Base-by-base conservation (phyloP, 345 rosid genomes). In the Brassica cretica region DNA sequence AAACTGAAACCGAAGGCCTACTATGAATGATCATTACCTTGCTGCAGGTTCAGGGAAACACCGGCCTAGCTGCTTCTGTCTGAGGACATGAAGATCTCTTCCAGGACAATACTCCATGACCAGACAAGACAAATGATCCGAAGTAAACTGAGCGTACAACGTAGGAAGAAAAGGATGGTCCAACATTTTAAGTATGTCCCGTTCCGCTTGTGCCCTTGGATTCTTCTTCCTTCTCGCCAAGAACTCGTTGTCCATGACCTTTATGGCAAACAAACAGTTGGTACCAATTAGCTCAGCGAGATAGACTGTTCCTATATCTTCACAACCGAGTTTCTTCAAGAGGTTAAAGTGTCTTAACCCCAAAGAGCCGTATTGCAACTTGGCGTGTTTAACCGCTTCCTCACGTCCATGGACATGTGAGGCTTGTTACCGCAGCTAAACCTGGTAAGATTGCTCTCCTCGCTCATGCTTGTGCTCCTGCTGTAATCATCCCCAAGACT, bases 11-110 rank as follows among this genome's bases (percentile, higher is more conserved):
- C 8, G 37, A 0, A 33, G 8, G 37, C 1, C 37, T 33, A 33
- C 37, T 33, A 33, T 33, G 6, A 33, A 8, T 35, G 41, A 35
- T 35, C 10, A 35, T 51, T 53, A 53, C 60, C 60, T 53, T 53
- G 60, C 60, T 53, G 60, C 60, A 53, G 60, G 60, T 53, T 53
- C 60, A 53, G 60, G 60, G 60, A 53, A 53, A 53, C 60, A 53
- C 2, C 60, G 3, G 60, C 60, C 60, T 2, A 53, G 24, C 60
- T 53, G 60, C 8, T 53, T 53, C 60, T 53, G 60, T 16, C 60
- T 53, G 7, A 53, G 60, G 4, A 53, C 60, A 53, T 53, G 60
- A 53, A 53, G 60, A 16, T 53, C 60, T 53, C 60, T 24, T 1
- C 60, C 60, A 53, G 60, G 60, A 53, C 60, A 53, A 53, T 53